Evolutionary conservation across 257 asterid species (phyloP).

Genomic region (Solanum pinnatisectum): DNA sequence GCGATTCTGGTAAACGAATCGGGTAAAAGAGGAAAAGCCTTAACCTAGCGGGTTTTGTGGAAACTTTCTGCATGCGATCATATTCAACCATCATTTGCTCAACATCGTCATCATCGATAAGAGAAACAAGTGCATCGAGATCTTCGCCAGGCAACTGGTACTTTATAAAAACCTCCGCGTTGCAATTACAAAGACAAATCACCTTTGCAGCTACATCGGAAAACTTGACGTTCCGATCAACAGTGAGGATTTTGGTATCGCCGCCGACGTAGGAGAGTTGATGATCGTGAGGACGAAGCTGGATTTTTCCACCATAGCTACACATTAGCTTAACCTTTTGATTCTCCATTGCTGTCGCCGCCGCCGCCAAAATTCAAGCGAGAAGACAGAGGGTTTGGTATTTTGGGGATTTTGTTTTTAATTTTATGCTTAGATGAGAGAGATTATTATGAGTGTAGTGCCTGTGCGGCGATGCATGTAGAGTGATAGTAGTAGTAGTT

Average conservation of each 20-base stretch:
- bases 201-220: constrained; percentile 38
- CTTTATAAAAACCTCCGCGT: constrained; percentile 31
- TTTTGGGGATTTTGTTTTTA: not conserved
- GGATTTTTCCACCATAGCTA: constrained; percentile 77
- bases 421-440: not conserved
- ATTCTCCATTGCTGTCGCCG: constrained; percentile 6
- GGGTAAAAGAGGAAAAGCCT: constrained; percentile 47
- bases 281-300: constrained; percentile 33
- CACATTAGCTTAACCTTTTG: constrained; percentile 49
- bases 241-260: constrained; percentile 64
- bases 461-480: not conserved
- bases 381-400: not conserved
- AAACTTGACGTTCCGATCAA: constrained; percentile 46
- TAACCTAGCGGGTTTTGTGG: constrained; percentile 36
- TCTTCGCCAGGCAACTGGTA: constrained; percentile 75
- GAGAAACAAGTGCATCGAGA: constrained; percentile 50
- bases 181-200: constrained; percentile 14
- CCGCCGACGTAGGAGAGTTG: constrained; percentile 74
- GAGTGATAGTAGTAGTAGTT: not conserved
- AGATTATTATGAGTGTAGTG: not conserved
- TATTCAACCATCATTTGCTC: constrained; percentile 83
- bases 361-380: constrained; percentile 6
- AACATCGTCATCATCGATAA: constrained; percentile 73
- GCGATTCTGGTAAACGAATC: constrained; percentile 15
- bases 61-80: constrained; percentile 41